Evolutionary conservation across 1,284 basidiomycete species (phyloP), one percentile per base, ranked within the genome.

Genomic region (Marasmius fiardii): DNA sequence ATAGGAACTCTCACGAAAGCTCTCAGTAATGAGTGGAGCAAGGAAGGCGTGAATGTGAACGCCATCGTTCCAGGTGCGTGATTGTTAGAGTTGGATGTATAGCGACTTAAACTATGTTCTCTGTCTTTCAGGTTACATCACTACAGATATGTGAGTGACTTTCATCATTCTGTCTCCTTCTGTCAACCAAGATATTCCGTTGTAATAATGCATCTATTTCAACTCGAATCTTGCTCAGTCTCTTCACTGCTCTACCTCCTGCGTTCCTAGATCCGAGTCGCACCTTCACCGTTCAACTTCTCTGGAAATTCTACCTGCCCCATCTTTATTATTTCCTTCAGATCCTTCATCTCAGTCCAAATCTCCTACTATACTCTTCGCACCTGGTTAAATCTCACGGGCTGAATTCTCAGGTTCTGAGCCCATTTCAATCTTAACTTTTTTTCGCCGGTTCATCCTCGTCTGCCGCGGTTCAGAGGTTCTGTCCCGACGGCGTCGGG

Each of bases 31-130:
- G 79, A 80, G 64, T 81, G 79, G 79, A 78, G 83, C 76, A 79
- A 82, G 63, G 85, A 93, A 67, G 93, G 93, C 62, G 84, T 97
- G 56, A 90, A 94, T 68, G 93, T 96, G 49, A 95, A 95, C 69
- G 90, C 81, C 50, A 93, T 98, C 62, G 90, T 90, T 50, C 94
- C 94, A 23, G 28, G 28, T 31, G 28, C 28, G 28, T 31, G 28
- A 10, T 4, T 31, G 28, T 31, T 31, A 4, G 28, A 10, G 10
- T 31, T 10, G 4, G 5, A 31, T 10, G 10, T 10, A 31, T 4
- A 10, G 5, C 28, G 28, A 31, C 28, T 10, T 31, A 4, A 31
- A 31, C 28, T n/a, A n/a, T n/a, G 28, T 4, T 31, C 10, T 31
- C 28, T 31, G 10, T 31, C 28, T 31, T 31, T 31, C 28, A 31